phyloP scores from a whole-genome alignment of 768 basidiomycete species.

The Kwoniella pini region DNA sequence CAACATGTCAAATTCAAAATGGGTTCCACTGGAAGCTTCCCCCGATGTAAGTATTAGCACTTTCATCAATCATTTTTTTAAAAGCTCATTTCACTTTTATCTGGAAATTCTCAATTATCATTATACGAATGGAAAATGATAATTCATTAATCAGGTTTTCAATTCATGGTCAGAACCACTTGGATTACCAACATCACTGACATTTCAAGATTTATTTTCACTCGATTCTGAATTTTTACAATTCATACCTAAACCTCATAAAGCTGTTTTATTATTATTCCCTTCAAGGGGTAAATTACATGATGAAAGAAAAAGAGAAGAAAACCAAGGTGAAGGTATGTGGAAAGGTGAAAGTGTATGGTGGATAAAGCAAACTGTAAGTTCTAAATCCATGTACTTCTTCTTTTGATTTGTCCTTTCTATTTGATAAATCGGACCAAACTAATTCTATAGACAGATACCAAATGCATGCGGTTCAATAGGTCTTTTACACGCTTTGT shows the following conservation, averaged over 20 bases:
- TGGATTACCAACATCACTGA: conserved; percentile 44
- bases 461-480: conserved; percentile 86
- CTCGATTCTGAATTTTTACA: conserved; percentile 64
- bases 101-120: too few relatives aligned
- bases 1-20: conserved; percentile 27
- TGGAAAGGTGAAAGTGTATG: conserved; percentile 63
- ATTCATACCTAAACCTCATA: conserved; percentile 71
- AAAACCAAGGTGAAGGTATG: conserved; percentile 63
- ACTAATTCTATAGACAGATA: conserved; percentile 59
- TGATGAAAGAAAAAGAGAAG: conserved; percentile 63
- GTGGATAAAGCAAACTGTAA: conserved; percentile 88
- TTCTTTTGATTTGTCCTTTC: too few relatives aligned
- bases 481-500: conserved; percentile 76
- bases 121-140: too few relatives aligned
- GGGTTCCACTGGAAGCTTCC: conserved; percentile 52
- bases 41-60: conserved; percentile 52
- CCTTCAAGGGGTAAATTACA: conserved; percentile 65
- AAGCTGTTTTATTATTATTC: conserved; percentile 83
- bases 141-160: conserved; percentile 36
- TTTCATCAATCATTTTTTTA: too few relatives aligned
- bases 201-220: conserved; percentile 54
- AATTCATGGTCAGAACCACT: conserved; percentile 50
- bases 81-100: too few relatives aligned
- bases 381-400: too few relatives aligned
- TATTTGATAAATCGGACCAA: neutral